phyloP scores from a whole-genome alignment of 1,284 basidiomycete genomes.

The Porphyrellus sp. region DNA sequence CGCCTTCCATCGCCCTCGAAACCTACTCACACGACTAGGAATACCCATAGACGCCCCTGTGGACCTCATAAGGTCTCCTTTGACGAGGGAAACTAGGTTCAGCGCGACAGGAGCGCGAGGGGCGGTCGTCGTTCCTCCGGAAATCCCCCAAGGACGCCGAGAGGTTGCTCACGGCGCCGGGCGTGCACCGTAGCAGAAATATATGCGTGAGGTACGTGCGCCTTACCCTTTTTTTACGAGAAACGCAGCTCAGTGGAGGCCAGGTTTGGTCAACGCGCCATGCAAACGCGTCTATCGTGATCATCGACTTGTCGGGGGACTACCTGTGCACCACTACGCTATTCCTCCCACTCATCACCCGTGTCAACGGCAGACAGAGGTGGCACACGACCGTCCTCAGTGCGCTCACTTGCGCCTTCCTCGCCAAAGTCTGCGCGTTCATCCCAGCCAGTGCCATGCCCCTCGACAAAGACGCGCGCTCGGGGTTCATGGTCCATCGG shows the following conservation, averaged over 20 bases:
- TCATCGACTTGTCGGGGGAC: conserved; percentile 53
- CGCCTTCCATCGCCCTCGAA: conserved; percentile 51
- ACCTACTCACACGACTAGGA: conserved; percentile 55
- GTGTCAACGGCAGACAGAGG: conserved; percentile 42
- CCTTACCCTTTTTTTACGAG: not conserved
- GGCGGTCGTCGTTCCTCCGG: conserved; percentile 21
- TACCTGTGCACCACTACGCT: conserved; percentile 56
- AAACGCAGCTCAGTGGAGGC: conserved; percentile 2
- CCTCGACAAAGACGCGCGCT: conserved; percentile 36
- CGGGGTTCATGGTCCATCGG: conserved; percentile 55
- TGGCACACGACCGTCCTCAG: conserved; percentile 51
- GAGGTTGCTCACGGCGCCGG: conserved; percentile 51
- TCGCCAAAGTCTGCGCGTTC: conserved; percentile 54
- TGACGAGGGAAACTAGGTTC: conserved; percentile 36
- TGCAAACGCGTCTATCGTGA: conserved; percentile 57
- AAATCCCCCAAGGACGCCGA: conserved; percentile 49
- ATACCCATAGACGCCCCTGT: conserved; percentile 55
- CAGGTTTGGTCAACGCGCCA: conserved; percentile 65
- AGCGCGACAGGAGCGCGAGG: not conserved
- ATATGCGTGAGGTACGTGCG: conserved; percentile 55
- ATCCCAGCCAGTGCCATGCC: conserved; percentile 48
- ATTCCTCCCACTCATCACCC: conserved; percentile 50
- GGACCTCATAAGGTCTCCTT: conserved; percentile 47
- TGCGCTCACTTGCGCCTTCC: conserved; percentile 44
- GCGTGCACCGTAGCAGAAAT: conserved; percentile 55